phyloP scores from a whole-genome alignment of 1,139 yeast genomes.

The Meyerozyma smithsonii region DNA sequence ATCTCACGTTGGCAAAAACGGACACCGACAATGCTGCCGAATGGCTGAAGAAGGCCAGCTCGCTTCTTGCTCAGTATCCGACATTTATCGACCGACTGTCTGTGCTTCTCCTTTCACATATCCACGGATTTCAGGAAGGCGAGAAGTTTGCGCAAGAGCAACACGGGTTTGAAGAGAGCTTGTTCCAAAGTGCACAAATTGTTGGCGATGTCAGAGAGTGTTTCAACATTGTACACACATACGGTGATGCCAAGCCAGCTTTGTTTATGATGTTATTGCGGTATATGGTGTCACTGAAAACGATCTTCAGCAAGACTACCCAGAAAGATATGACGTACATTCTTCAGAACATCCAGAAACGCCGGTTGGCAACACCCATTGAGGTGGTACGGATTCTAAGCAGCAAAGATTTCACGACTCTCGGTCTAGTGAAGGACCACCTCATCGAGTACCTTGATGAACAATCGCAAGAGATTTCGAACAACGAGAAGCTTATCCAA shows the following conservation, averaged over 20 bases:
- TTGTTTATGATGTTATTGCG: conserved; percentile 63
- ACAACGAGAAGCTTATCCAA: conserved; percentile 61
- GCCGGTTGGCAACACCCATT: conserved; percentile 62
- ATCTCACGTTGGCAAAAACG: conserved; percentile 50
- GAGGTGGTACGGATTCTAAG: conserved; percentile 72
- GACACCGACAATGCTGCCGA: conserved; percentile 7
- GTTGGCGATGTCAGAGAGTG: conserved; percentile 56
- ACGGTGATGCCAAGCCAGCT: conserved; percentile 61
- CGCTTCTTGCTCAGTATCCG: conserved; percentile 42
- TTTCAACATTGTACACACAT: conserved; percentile 49
- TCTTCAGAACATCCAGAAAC: conserved; percentile 48
- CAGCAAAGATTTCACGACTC: conserved; percentile 55
- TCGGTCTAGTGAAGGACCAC: conserved; percentile 70
- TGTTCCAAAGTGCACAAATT: conserved; percentile 61
- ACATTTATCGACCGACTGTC: conserved; percentile 52
- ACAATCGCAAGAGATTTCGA: conserved; percentile 62
- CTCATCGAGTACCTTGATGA: conserved; percentile 57
- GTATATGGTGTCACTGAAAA: conserved; percentile 57
- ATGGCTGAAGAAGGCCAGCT: conserved; percentile 67
- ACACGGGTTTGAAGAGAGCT: conserved; percentile 54
- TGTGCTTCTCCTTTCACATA: conserved; percentile 61
- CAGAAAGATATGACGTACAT: conserved; percentile 46
- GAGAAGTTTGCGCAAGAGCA: conserved; percentile 32
- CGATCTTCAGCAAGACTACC: conserved; percentile 50
- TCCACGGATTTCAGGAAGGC: conserved; percentile 53